Evolutionary conservation across 176 grass and related monocot species (phyloP), one percentile per base, ranked within the genome.

Genomic region (Areca catechu): DNA sequence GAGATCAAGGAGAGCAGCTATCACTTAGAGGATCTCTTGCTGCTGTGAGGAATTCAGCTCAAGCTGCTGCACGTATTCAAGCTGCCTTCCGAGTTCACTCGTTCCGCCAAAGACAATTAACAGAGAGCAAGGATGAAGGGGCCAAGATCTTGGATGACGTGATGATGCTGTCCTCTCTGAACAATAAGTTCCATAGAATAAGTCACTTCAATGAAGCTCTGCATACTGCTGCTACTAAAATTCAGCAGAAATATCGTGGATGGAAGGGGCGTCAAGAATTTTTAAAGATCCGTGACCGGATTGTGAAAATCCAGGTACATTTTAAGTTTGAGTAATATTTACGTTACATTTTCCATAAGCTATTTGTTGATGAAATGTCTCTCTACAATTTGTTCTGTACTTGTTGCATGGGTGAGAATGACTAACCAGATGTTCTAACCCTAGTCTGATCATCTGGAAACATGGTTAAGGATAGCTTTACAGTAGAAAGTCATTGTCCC

Each of bases 221-320:
- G 21, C 79, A 92, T 69, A 61, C 56, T 68, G 83, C 89, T 48
- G 89, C 83, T 72, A 68, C 76, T 56, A 76, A 79, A 48, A 94
- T 94, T 71, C 89, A 94, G 24, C 72, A 84, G 68, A 94, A 94
- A 58, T 94, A 84, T 63, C 75, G 89, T 69, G 80, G 89, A 24
- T 94, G 83, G 83, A 94, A 88, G 77, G 83, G 83, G 22, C 76
- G 83, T 48, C 81, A 88, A 9, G 83, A 94, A 22, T 94, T 83
- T 69, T 61, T 87, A 65, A 73, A 75, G 29, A 73, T 87, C 29
- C 77, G 83, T 47, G 73, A 76, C 17, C 72, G 75, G 24, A 79
- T 88, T 48, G 83, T 94, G 3, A 94, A 94, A 76, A 88, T 94
- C 58, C 89, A 94, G 89, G 89, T 95, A 85, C 54, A 15, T 47